Base-by-base conservation (phyloP, 2,329 filamentous ascomycete species). In the Penicillium sclerotigenum region DNA sequence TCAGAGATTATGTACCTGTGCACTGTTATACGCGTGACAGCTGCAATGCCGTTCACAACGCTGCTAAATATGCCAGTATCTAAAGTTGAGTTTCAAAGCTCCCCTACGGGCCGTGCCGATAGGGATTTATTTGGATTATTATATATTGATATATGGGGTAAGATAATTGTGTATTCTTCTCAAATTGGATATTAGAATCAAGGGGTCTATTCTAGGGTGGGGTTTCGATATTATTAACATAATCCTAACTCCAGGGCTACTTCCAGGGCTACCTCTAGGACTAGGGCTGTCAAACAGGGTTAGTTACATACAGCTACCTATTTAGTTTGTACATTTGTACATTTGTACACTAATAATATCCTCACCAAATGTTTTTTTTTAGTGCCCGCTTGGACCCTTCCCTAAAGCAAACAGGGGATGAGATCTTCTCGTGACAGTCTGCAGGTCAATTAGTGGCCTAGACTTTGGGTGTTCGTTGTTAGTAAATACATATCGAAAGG, bases 31-130 rank as follows among this genome's bases (percentile, higher is more conserved):
- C 46, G 42, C 41, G 31, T 62, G 53, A 42, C 53, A 56, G 40
- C 53, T 60, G 58, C 56, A 56, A 49, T 54, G 56, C 41, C 47
- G 45, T 47, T 60, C 41, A 48, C 49, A 47, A 54, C 22, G 34
- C 29, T 52, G 47, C 54, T 22, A 31, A 31, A n/a, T 20, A 22
- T 38, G 24, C 13, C 11, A 45, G 24, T 36, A 38, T 26, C 36
- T 47, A 22, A 31, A 18, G 47, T 33, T 42, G 41, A 36, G 26
- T 47, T 55, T 43, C 20, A 36, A 18, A 43, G 56, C 18, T 41
- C 20, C 34, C 46, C 20, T 13, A 20, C 52, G 56, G 58, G 31
- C 48, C 52, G 54, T 57, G 37, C 48, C 54, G 45, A 26, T 36
- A 24, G 22, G 9, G 11, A 31, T 18, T 47, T 24, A 20, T 26